phyloP scores from a whole-genome alignment of 148 eudicot genomes.

The Arctostaphylos glauca region DNA sequence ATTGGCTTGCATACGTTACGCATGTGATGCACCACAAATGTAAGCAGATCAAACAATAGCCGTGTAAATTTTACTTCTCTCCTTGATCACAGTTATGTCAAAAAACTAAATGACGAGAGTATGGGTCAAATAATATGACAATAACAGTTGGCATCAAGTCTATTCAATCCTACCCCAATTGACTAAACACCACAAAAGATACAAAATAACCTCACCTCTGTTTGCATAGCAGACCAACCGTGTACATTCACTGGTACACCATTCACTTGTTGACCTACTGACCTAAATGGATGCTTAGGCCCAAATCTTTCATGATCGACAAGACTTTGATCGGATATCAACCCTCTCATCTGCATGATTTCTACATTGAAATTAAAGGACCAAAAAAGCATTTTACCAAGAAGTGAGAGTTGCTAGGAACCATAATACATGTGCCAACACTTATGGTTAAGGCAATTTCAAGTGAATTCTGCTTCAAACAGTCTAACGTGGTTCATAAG shows the following conservation, averaged over 20 bases:
- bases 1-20: background rate
- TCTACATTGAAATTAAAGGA: constrained; percentile 28
- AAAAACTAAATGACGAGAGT: background rate
- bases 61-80: background rate
- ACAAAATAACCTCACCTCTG: constrained; percentile 28
- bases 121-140: background rate
- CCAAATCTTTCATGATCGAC: constrained; percentile 37
- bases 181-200: too few relatives aligned
- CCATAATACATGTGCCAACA: background rate
- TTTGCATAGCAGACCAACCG: constrained; percentile 34
- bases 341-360: too few relatives aligned
- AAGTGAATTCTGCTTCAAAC: too few relatives aligned
- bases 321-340: constrained; percentile 24
- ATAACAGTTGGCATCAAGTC: background rate
- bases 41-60: background rate
- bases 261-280: constrained; percentile 33
- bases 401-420: background rate
- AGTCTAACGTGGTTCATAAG: too few relatives aligned
- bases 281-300: constrained; percentile 30
- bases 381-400: constrained; percentile 7
- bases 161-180: too few relatives aligned
- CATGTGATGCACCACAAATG: background rate
- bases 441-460: background rate
- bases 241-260: constrained; percentile 35
- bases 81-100: background rate